Evolutionary conservation across 495 filamentous ascomycete genomes (phyloP).

Genomic region (Penicillium mononematosum): DNA sequence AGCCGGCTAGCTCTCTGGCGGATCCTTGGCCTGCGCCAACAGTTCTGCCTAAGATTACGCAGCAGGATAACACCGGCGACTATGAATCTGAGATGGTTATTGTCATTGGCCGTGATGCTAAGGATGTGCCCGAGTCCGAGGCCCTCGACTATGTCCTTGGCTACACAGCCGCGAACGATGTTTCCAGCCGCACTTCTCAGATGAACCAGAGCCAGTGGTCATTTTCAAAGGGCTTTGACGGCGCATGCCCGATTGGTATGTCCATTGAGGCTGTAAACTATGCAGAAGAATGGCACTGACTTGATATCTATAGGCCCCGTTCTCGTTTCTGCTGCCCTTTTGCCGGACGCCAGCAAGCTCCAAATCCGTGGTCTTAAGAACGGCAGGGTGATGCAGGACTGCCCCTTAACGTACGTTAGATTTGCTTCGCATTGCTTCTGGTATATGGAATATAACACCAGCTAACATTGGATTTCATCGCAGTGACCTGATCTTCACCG

Average conservation of each 20-base stretch:
- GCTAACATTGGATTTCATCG: constrained; percentile 4
- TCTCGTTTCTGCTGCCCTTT: constrained; percentile 51
- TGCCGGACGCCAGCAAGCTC: constrained; percentile 64
- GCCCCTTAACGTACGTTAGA: constrained; percentile 45
- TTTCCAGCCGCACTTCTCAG: constrained; percentile 78
- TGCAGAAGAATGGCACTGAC: neutral
- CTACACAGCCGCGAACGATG: constrained; percentile 77
- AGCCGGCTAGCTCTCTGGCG: constrained; percentile 67
- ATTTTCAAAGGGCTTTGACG: constrained; percentile 81
- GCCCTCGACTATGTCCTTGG: constrained; percentile 77
- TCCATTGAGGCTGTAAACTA: neutral
- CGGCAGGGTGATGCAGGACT: constrained; percentile 67
- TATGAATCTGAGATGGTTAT: constrained; percentile 83
- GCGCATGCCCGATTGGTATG: constrained; percentile 70
- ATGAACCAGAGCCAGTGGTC: constrained; percentile 78
- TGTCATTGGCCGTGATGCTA: constrained; percentile 68
- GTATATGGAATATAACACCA: neutral
- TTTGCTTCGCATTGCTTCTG: neutral
- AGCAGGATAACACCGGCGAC: constrained; percentile 58
- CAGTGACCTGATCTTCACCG: constrained; percentile 74
- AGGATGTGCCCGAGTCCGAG: constrained; percentile 64
- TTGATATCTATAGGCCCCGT: constrained; percentile 41
- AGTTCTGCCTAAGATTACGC: constrained; percentile 60
- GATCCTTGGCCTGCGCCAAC: constrained; percentile 69
- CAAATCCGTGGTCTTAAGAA: constrained; percentile 67